Percentiles rank a stretch among this genome's conserved stretches.
Evolutionary conservation across 805 yeast genomes (phyloP).

Genomic region (Starmerella kuoi): DNA sequence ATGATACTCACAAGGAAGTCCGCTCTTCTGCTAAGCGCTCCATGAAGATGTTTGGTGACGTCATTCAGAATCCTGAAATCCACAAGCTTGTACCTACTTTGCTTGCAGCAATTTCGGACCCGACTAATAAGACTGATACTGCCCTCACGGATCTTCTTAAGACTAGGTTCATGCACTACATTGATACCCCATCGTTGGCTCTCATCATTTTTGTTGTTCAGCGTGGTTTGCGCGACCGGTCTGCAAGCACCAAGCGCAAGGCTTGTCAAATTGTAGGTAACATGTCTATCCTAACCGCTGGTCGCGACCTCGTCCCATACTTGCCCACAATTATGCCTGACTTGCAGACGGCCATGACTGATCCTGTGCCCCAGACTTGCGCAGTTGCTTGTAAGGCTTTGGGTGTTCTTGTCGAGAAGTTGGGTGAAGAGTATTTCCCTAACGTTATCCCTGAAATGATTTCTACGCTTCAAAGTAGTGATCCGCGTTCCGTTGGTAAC

Average conservation of each 20-base stretch:
- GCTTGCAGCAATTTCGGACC: constrained; percentile 90
- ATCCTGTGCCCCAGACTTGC: constrained; percentile 93
- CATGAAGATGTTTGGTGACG: constrained; percentile 87
- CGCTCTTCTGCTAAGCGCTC: constrained; percentile 88
- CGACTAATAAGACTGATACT: constrained; percentile 75
- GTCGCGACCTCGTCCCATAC: constrained; percentile 75
- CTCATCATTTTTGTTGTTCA: constrained; percentile 87
- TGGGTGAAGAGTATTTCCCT: constrained; percentile 95
- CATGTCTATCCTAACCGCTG: constrained; percentile 91
- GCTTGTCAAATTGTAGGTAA: constrained; percentile 98
- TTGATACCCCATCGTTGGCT: constrained; percentile 96
- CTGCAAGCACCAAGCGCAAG: constrained; percentile 83
- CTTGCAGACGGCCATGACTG: constrained; percentile 90
- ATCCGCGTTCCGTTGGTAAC: constrained; percentile 72
- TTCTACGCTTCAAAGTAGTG: constrained; percentile 47
- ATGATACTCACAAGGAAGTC: constrained; percentile 93
- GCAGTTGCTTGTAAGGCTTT: constrained; percentile 96
- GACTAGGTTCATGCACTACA: constrained; percentile 92
- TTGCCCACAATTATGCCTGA: constrained; percentile 64
- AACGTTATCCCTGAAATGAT: constrained; percentile 71
- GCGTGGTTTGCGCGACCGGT: constrained; percentile 88
- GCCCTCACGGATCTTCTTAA: constrained; percentile 76
- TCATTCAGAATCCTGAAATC: constrained; percentile 92
- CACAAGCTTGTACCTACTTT: constrained; percentile 78
- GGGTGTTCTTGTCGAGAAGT: constrained; percentile 88